Evolutionary conservation across 225 moss, liverwort and hornwort genomes (phyloP).

Genomic region (Marchantia polymorpha): DNA sequence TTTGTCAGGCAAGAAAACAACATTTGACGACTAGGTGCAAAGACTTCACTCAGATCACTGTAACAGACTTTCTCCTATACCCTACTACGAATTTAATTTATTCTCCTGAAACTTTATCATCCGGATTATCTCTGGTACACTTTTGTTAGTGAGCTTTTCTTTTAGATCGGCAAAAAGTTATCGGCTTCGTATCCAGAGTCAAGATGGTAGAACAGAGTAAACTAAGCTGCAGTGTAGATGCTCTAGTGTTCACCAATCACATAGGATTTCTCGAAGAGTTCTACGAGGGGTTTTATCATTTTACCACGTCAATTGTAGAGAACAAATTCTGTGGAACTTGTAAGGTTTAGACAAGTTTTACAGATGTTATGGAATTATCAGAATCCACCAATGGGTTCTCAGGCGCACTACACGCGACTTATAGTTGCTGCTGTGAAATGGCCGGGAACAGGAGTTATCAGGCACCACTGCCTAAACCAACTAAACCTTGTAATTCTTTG

Average conservation of each 20-base stretch:
- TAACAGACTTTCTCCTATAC: neutral
- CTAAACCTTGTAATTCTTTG: conserved; percentile 16
- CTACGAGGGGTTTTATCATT: neutral
- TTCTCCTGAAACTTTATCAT: neutral
- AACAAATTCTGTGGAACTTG: neutral
- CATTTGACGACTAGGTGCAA: conserved; percentile 37
- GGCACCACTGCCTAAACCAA: too few species aligned
- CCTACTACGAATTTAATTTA: neutral
- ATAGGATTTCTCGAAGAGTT: neutral
- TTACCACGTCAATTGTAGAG: neutral
- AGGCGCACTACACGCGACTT: too few species aligned
- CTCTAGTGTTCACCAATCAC: neutral
- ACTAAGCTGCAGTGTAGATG: neutral
- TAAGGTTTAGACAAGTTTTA: neutral
- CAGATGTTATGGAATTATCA: neutral
- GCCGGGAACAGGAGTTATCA: neutral
- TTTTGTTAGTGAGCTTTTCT: conserved; percentile 35
- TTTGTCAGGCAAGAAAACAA: conserved; percentile 40
- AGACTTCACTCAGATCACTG: neutral
- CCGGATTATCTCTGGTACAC: conserved; percentile 12
- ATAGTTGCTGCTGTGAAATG: neutral
- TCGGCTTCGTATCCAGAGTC: conserved; percentile 24
- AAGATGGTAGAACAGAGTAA: neutral
- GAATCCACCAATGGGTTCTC: too few species aligned
- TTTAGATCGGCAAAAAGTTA: neutral